phyloP scores from a whole-genome alignment of 345 rosid genomes.

The Ceriops zippeliana region DNA sequence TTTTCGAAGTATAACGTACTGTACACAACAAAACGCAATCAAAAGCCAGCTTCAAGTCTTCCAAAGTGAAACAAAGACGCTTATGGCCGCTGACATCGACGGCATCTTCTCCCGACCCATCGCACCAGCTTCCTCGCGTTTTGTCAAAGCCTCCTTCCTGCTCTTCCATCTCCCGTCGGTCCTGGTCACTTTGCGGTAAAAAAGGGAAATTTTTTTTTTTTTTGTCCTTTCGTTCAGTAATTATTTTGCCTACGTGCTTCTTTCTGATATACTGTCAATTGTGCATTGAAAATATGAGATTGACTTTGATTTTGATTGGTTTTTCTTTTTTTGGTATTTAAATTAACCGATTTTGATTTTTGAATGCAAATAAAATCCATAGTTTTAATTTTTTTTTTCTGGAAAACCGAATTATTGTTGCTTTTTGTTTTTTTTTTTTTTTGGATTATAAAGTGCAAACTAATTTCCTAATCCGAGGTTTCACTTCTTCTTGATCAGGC shows the following conservation, averaged over 20 bases:
- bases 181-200: not conserved
- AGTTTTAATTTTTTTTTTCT: not conserved
- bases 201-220: too few species aligned
- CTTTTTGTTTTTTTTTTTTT: not conserved
- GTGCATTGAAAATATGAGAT: too few species aligned
- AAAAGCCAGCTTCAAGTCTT: not conserved
- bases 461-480: not conserved
- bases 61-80: slow-evolving; percentile 15
- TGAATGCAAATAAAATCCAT: not conserved
- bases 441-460: too few species aligned
- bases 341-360: not conserved
- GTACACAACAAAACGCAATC: too few species aligned
- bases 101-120: slow-evolving; percentile 11
- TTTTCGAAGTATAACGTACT: too few species aligned
- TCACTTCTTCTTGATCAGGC: slow-evolving; percentile 10
- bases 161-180: not conserved
- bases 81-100: slow-evolving; percentile 32
- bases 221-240: too few species aligned
- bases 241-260: too few species aligned
- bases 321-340: not conserved
- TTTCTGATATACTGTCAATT: too few species aligned
- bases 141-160: not conserved
- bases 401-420: not conserved
- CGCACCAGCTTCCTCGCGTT: slow-evolving; percentile 5
- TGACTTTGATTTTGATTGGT: too few species aligned